Base-by-base conservation (phyloP, 1,284 basidiomycete genomes). In the Ustilago trichophora region DNA sequence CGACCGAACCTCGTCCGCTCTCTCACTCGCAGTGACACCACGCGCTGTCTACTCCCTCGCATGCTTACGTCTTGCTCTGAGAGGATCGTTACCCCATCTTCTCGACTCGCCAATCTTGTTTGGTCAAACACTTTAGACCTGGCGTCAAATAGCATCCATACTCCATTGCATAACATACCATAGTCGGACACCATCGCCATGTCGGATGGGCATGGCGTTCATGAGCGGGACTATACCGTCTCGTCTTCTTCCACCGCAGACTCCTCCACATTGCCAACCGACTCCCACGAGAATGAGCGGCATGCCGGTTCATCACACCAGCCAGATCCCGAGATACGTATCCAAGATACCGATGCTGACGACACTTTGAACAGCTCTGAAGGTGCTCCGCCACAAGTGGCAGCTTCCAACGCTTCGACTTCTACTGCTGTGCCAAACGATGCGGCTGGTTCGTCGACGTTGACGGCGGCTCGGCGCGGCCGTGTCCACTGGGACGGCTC, bases 401-500 rank as follows among this genome's bases (percentile, higher is more conserved):
- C 40, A 34, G 26, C 37, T 13, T 37, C 51, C 37, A 44, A 34
- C 19, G 36, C 48, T 7, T 50, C 57, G 5, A 48, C 27, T 6
- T 54, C 58, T 22, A 55, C 49, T 32, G 22, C 63, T 9, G 26
- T 43, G 21, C 40, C 44, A 22, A 18, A 19, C 15, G 35, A 49
- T 22, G n/a, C 46, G 15, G 18, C 37, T 7, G 38, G 33, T 5
- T 22, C 56, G 6, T 32, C 55, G 8, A 24, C 44, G 4, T 19
- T 47, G 4, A 35, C 34, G 15, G 44, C 56, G 6, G 25, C 52
- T 4, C 57, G 65, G 13, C 56, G 62, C 10, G 67, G 67, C 1
- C 56, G 62, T 13, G 67, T 70, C 2, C 67, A 70, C 36, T 70
- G 62, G 62, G 67, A 70, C 32, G 67, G 67, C 32, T 47, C 56